Evolutionary conservation across 305 asterid genomes (phyloP).

Genomic region (Plantago lanceolata): DNA sequence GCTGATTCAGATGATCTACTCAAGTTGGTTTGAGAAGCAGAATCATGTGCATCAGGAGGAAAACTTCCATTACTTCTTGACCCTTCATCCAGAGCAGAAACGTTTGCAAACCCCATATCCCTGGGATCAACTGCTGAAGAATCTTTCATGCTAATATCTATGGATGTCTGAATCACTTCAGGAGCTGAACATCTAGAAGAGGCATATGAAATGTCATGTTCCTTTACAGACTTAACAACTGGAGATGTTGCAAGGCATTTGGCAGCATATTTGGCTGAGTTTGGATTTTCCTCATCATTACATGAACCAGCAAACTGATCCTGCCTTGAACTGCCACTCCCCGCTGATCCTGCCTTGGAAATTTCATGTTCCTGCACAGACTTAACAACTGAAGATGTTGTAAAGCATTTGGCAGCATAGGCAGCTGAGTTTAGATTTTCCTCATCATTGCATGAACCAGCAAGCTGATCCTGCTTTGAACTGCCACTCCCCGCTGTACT

Average conservation of each 20-base stretch:
- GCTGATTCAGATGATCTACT: constrained; percentile 29
- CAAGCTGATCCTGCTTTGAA: constrained; percentile 31
- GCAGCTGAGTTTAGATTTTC: constrained; percentile 27
- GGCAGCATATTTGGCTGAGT: constrained; percentile 31
- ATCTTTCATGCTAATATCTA: constrained; percentile 37
- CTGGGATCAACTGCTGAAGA: constrained; percentile 3
- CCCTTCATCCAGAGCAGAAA: constrained; percentile 44
- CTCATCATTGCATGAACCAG: constrained; percentile 15
- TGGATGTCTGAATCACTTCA: constrained; percentile 46
- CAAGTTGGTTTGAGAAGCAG: constrained; percentile 33
- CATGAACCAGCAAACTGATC: constrained; percentile 27
- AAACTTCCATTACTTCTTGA: constrained; percentile 48
- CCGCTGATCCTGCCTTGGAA: constrained; percentile 22
- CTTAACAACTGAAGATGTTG: constrained; percentile 29
- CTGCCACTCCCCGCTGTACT: constrained; percentile 29
- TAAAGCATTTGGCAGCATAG: constrained; percentile 32
- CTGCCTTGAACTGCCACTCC: constrained; percentile 20
- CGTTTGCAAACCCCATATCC: constrained; percentile 28
- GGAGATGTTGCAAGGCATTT: constrained; percentile 34
- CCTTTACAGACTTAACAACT: constrained; percentile 32
- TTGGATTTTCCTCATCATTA: constrained; percentile 12
- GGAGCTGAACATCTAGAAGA: constrained; percentile 58
- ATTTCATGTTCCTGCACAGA: constrained; percentile 42
- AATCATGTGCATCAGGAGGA: constrained; percentile 44
- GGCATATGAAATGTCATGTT: constrained; percentile 39